Base-by-base conservation (phyloP, 2,329 filamentous ascomycete species). In the Cytospora piceae region DNA sequence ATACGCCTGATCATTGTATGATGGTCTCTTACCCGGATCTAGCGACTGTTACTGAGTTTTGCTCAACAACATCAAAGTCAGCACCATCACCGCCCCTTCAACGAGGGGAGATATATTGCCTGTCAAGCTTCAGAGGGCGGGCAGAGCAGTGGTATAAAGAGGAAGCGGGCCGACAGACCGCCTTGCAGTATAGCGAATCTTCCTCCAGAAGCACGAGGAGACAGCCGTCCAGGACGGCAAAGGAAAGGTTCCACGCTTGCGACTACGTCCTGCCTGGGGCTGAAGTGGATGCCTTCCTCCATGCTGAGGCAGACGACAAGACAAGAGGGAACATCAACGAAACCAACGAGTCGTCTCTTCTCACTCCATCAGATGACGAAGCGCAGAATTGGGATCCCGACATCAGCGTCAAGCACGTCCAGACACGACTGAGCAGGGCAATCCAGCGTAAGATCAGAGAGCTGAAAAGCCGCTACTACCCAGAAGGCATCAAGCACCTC, bases 101-200 rank as follows among this genome's bases (percentile, higher is more conserved):
- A 6, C 55, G 20, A 11, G 56, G 57, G 1, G 62, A 64, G 1
- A 32, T 64, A 22, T 64, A 64, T 49, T 64, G 62, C 57, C 62
- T 64, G n/a, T 54, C 56, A n/a, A 56, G 51, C 37, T 64, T 64
- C 57, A 14, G 34, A 1, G 3, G 51, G 27, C 52, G 62, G 56
- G 57, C 57, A 12, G 56, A 53, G 37, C 56, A 60, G 22, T 64
- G 56, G 56, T 64, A 64, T n/a, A 60, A 49, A 56, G 20, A 61
- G 14, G 62, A 64, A 0, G 51, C 22, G 14, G 56, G 34, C 51
- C 37, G 62, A n/a, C 62, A 64, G 49, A 27, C 54, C 34, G 17
- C 29, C 1, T 32, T 4, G 27, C 34, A 17, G 9, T 27, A 17
- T 37, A 32, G 62, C 14, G 32, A 53, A 42, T 49, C 60, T 2